Percentiles rank a stretch among this genome's conserved stretches.
These are phyloP conservation scores for Daldinia concentrica DNA, from an alignment of 495 filamentous ascomycete genomes.

Conservation along the genomic window DNA sequence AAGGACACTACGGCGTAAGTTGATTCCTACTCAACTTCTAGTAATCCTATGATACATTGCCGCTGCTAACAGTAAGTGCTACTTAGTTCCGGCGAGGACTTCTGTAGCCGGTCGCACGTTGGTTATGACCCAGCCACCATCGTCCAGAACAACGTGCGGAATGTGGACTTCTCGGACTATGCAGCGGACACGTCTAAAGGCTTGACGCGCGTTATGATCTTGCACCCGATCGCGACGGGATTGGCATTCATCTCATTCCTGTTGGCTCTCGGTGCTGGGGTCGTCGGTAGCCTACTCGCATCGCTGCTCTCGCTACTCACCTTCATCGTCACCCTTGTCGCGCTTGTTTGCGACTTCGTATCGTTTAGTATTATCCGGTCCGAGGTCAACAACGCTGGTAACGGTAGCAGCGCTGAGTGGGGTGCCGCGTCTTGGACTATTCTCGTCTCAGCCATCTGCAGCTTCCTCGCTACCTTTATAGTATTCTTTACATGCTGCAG, in stretches of 20 bases:
- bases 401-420: slow-evolving; percentile 53
- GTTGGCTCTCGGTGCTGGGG: slow-evolving; percentile 61
- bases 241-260: slow-evolving; percentile 68
- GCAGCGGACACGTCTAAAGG: slow-evolving; percentile 54
- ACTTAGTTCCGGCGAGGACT: slow-evolving; percentile 48
- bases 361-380: slow-evolving; percentile 61
- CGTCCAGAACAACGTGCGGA: slow-evolving; percentile 48
- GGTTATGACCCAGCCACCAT: slow-evolving; percentile 63
- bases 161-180: slow-evolving; percentile 54
- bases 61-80: slow-evolving; percentile 27
- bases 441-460: slow-evolving; percentile 59
- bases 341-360: slow-evolving; percentile 65
- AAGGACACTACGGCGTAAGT: slow-evolving; percentile 48
- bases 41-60: neutral
- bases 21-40: neutral
- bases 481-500: slow-evolving; percentile 68
- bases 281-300: slow-evolving; percentile 62
- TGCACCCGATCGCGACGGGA: slow-evolving; percentile 68
- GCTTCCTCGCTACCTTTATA: slow-evolving; percentile 62
- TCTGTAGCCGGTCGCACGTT: slow-evolving; percentile 56
- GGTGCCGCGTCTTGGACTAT: slow-evolving; percentile 61
- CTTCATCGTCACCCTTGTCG: slow-evolving; percentile 64
- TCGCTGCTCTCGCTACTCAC: slow-evolving; percentile 58
- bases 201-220: slow-evolving; percentile 66
- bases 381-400: slow-evolving; percentile 57